Percentiles rank a stretch among this genome's conserved stretches.
phyloP scores from a whole-genome alignment of 2,329 filamentous ascomycete species.

The Albophoma yamanashiensis region DNA sequence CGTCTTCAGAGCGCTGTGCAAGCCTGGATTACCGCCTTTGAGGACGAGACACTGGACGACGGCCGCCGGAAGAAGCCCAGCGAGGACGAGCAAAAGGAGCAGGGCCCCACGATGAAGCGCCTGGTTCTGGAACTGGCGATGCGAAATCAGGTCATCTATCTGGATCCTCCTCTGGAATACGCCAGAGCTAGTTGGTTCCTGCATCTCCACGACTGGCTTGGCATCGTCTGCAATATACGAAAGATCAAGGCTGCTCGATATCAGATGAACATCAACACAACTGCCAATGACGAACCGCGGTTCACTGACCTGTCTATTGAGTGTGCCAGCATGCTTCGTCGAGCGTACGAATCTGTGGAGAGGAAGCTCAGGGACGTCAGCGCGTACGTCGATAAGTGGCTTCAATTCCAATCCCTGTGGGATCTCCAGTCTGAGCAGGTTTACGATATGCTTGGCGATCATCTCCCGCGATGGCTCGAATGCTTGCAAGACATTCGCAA shows the following conservation, averaged over 20 bases:
- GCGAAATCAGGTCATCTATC: constrained; percentile 94
- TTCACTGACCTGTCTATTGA: constrained; percentile 79
- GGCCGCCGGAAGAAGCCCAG: constrained; percentile 40
- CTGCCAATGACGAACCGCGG: constrained; percentile 52
- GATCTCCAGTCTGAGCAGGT: constrained; percentile 94
- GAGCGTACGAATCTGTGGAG: constrained; percentile 77
- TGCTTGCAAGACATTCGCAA: constrained; percentile 95
- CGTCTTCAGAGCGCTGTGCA: constrained; percentile 77
- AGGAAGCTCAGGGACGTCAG: constrained; percentile 71
- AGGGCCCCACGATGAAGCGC: constrained; percentile 56
- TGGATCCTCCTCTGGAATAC: constrained; percentile 87
- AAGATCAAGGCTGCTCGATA: constrained; percentile 95
- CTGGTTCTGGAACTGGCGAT: constrained; percentile 90
- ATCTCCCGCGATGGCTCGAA: constrained; percentile 87
- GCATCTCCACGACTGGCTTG: constrained; percentile 89
- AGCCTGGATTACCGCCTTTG: constrained; percentile 80
- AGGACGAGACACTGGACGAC: constrained; percentile 45
- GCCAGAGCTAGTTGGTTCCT: constrained; percentile 89
- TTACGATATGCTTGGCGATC: constrained; percentile 82
- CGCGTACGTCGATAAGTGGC: constrained; percentile 90
- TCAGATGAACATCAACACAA: constrained; percentile 71
- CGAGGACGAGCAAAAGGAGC: constrained; percentile 34
- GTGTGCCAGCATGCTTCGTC: constrained; percentile 68
- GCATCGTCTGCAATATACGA: constrained; percentile 80
- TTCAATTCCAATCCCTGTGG: constrained; percentile 98